A percentile compares a stretch with the other conserved stretches of the same genome.
These are phyloP conservation scores for Tetratostichococcus sp. DNA, from an alignment of 139 green algal species.

Conservation along the genomic window DNA sequence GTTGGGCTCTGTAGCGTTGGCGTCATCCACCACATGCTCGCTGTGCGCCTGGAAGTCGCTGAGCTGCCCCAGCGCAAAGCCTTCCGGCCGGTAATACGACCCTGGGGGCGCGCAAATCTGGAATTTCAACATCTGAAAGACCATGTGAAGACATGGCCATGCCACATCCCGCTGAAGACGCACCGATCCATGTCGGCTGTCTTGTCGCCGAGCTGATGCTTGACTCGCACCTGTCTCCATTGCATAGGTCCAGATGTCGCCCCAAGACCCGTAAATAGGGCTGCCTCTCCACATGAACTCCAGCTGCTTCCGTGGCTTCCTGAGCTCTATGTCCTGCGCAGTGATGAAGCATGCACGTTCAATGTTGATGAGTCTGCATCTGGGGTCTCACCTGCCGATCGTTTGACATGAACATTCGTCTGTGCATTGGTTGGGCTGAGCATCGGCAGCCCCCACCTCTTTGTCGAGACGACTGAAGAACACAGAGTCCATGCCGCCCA, in stretches of 20 bases:
- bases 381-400: no score
- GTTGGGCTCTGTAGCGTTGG: conserved; percentile 22
- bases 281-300: conserved; percentile 70
- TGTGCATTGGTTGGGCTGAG: no score
- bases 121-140: no score
- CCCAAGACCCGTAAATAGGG: background rate
- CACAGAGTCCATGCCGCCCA: conserved; percentile 71
- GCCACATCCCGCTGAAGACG: no score
- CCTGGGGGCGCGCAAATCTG: background rate
- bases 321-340: conserved; percentile 34
- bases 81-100: background rate
- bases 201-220: no score
- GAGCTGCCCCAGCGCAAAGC: background rate
- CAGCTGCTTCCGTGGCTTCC: conserved; percentile 35
- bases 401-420: no score
- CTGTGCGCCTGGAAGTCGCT: background rate
- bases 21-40: background rate
- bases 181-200: no score
- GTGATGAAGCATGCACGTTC: no score
- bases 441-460: conserved; percentile 38
- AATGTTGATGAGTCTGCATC: no score
- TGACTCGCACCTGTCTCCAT: background rate
- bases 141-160: no score
- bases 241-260: background rate
- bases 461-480: conserved; percentile 86